phyloP scores from a whole-genome alignment of 306 rosid species.

The Ammopiptanthus mongolicus region DNA sequence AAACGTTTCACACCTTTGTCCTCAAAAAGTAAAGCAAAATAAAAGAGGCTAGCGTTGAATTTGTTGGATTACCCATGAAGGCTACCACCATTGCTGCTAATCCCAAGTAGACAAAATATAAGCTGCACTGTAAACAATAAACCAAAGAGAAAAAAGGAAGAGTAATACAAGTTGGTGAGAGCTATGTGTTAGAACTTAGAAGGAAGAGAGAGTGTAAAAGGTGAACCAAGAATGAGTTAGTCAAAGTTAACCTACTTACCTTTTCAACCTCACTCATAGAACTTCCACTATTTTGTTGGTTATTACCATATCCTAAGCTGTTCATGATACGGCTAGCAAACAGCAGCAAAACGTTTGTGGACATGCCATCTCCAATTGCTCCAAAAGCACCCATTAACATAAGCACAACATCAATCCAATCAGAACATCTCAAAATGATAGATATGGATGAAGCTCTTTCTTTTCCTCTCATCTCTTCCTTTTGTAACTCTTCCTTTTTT shows the following conservation, averaged over 20 bases:
- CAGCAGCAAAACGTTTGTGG: slow-evolving; percentile 71
- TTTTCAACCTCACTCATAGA: slow-evolving; percentile 77
- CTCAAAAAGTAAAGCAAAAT: slow-evolving; percentile 33
- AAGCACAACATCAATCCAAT: slow-evolving; percentile 68
- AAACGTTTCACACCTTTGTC: slow-evolving; percentile 15
- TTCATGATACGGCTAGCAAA: slow-evolving; percentile 90
- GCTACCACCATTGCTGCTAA: slow-evolving; percentile 74
- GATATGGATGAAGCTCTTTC: slow-evolving; percentile 28
- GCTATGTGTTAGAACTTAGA: not conserved
- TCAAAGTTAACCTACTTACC: slow-evolving; percentile 35
- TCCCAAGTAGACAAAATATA: slow-evolving; percentile 94
- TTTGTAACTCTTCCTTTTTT: slow-evolving; percentile 1
- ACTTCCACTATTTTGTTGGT: slow-evolving; percentile 29
- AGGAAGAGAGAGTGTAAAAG: no score
- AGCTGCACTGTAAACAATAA: slow-evolving; percentile 72
- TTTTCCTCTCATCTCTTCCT: slow-evolving; percentile 17
- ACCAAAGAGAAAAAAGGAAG: not conserved
- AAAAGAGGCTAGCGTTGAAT: not conserved
- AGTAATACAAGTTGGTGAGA: not conserved
- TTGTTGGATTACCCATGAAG: slow-evolving; percentile 79
- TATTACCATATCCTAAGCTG: slow-evolving; percentile 59
- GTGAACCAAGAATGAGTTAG: not conserved
- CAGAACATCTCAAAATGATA: slow-evolving; percentile 64
- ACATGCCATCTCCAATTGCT: slow-evolving; percentile 93
- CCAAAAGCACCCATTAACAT: slow-evolving; percentile 79